Conservation (phyloP, 768 basidiomycete species). For the Boletus edulis region DNA sequence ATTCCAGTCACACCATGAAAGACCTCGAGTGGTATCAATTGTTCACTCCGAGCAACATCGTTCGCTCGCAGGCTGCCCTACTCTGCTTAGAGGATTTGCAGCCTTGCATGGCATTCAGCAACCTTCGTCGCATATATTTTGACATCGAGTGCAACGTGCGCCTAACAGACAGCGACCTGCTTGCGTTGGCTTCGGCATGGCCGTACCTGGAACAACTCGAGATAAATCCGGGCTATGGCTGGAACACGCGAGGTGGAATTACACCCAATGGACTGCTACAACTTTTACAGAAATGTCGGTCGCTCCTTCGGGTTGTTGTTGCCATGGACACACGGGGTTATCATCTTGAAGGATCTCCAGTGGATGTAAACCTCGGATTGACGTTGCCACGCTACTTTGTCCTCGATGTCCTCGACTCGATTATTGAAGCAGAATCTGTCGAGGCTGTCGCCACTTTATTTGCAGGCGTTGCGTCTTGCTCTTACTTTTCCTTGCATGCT, state of each 20-base stretch:
- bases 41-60: no score
- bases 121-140: not conserved
- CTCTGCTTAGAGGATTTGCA: no score
- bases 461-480: not conserved
- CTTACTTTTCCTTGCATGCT: not conserved
- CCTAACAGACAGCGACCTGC: not conserved
- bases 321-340: not conserved
- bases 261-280: not conserved
- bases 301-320: not conserved
- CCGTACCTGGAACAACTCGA: not conserved
- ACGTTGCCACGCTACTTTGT: not conserved
- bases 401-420: not conserved
- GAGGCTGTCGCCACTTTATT: not conserved
- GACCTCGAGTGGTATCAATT: no score
- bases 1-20: no score
- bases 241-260: not conserved
- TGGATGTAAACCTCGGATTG: no score
- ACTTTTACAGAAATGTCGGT: not conserved
- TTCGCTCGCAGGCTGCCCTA: no score
- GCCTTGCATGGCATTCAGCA: not conserved
- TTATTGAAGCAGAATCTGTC: not conserved
- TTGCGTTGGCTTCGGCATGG: not conserved
- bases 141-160: not conserved
- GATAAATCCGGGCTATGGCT: not conserved
- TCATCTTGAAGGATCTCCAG: not conserved